Evolutionary conservation across 2,329 filamentous ascomycete species (phyloP), one percentile per base, ranked within the genome.

Genomic region (Pestalotiopsis sp.): DNA sequence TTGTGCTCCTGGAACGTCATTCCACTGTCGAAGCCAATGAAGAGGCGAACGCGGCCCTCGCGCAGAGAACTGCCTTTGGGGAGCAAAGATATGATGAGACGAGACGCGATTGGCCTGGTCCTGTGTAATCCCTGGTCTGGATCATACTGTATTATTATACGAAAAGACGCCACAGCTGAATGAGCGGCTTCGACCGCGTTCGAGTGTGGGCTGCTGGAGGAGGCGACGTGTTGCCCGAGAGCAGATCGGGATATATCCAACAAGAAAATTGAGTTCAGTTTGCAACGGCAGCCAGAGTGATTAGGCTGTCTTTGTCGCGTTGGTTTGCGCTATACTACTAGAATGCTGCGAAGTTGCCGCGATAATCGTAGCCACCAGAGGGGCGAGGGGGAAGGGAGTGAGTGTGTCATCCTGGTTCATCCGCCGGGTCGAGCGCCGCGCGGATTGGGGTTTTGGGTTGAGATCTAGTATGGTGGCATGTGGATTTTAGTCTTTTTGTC

Each of bases 151-250:
- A 36, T 36, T 36, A 36, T 36, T 36, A 74, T 71, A 70, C 69
- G 70, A 73, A 71, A 73, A 75, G 71, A 75, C 78, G 79, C 80
- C 79, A 80, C 78, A 78, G 80, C 79, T 81, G 78, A 80, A 77
- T 73, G 71, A 68, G 57, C 57, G 57, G 23, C 23, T 59, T 59
- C 57, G 57, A 59, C 27, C 57, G 57, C 57, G 27, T 23, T 36
- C 57, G 20, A 36, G n/a, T 59, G 57, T 52, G 45, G 45, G 45
- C 45, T 52, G 27, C 27, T 31, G 5, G 31, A 2, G 38, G 62
- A n/a, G 23, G 63, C 67, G 63, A 68, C 25, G 49, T 68, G 67
- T 39, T 66, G 52, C 45, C 67, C 67, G 27, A 52, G 59, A 36
- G 62, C 52, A 58, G 62, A 68, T 64, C 60, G 20, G 60, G 39